A percentile compares a stretch with the other conserved stretches of the same genome.
Evolutionary conservation across 129 eudicot species (phyloP).

Genomic region (Calendula officinalis): DNA sequence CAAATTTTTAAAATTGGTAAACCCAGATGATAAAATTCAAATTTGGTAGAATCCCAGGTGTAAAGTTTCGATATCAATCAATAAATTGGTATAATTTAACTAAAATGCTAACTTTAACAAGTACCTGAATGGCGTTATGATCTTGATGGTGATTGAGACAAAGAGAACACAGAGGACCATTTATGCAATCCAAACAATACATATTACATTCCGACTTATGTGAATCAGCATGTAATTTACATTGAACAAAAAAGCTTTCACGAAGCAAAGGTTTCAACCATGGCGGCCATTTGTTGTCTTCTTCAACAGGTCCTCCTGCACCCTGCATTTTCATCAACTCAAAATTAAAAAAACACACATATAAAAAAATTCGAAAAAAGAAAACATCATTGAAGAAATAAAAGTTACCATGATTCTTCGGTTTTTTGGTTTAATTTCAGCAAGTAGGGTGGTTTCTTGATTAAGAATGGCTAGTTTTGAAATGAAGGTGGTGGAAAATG

Average conservation of each 20-base stretch:
- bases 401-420: constrained; percentile 57
- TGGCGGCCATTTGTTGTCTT: constrained; percentile 81
- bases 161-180: constrained; percentile 79
- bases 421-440: constrained; percentile 66
- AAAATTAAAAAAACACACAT: not conserved
- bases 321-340: constrained; percentile 36
- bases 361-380: not conserved
- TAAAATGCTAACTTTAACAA: too few relatives aligned
- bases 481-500: constrained; percentile 27
- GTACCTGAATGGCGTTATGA: constrained; percentile 87
- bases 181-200: constrained; percentile 83
- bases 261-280: constrained; percentile 74
- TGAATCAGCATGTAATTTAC: constrained; percentile 78
- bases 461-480: constrained; percentile 70
- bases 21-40: too few relatives aligned
- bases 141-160: constrained; percentile 68
- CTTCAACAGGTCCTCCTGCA: constrained; percentile 65
- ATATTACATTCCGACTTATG: constrained; percentile 93
- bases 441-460: constrained; percentile 53
- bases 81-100: too few relatives aligned
- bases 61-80: too few relatives aligned
- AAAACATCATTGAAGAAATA: too few relatives aligned
- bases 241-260: constrained; percentile 75
- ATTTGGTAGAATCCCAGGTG: too few relatives aligned
- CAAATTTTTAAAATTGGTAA: too few relatives aligned